Evolutionary conservation across 805 yeast species (phyloP).

Genomic region (Yarrowia deformans): DNA sequence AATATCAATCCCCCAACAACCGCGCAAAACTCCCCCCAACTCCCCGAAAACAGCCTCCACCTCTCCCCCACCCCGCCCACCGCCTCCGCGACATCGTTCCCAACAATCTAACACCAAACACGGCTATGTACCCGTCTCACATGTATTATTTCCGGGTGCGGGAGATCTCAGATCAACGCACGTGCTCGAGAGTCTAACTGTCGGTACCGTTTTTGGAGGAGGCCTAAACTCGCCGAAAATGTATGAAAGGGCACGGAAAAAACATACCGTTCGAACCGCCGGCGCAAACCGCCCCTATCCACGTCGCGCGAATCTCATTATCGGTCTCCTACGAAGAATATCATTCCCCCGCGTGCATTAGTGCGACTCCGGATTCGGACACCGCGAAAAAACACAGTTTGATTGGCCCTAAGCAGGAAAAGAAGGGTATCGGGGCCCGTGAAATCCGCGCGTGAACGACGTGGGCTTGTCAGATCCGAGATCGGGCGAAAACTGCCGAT

Average conservation of each 20-base stretch:
- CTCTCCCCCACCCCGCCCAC: background rate
- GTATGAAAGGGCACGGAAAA: background rate
- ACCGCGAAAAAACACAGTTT: background rate
- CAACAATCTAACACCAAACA: background rate
- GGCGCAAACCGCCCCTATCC: background rate
- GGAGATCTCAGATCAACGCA: background rate
- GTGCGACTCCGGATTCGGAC: background rate
- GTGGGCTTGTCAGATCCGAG: background rate
- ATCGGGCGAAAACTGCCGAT: background rate
- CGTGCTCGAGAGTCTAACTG: background rate
- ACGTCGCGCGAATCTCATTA: background rate
- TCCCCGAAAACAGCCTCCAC: too few relatives aligned
- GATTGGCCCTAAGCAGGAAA: background rate
- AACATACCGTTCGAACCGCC: background rate
- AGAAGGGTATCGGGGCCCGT: background rate
- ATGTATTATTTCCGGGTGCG: background rate
- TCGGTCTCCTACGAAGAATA: background rate
- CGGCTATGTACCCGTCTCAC: slow-evolving; percentile 13
- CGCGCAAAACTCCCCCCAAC: too few relatives aligned
- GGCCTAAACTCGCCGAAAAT: background rate
- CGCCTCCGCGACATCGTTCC: background rate
- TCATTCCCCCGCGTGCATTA: slow-evolving; percentile 6
- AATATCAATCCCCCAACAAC: background rate
- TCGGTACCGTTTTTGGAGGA: too few relatives aligned
- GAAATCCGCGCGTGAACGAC: background rate